phyloP scores from a whole-genome alignment of 371 early-diverging fungal genomes.

The Batkoa obscura region DNA sequence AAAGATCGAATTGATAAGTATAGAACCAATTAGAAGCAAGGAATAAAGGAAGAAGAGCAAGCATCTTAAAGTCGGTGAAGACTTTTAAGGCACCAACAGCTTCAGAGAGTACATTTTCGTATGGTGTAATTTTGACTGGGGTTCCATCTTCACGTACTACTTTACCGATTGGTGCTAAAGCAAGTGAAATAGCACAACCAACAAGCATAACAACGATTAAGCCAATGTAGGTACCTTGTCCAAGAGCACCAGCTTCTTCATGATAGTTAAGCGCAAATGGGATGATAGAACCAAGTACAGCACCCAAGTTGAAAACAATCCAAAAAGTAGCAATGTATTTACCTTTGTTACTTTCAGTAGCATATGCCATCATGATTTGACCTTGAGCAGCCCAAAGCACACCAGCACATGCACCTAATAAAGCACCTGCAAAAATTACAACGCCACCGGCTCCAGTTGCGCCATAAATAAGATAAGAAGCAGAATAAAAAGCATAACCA shows the following conservation, averaged over 20 bases:
- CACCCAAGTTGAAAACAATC: conserved; percentile 61
- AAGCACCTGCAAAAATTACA: conserved; percentile 32
- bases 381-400: conserved; percentile 45
- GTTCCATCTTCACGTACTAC: conserved; percentile 46
- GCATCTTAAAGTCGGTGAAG: conserved; percentile 40
- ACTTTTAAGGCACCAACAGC: conserved; percentile 30
- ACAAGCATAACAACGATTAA: conserved; percentile 36
- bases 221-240: conserved; percentile 36
- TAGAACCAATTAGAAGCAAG: conserved; percentile 59
- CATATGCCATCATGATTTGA: conserved; percentile 44
- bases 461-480: conserved; percentile 28
- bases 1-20: conserved; percentile 36
- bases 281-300: conserved; percentile 45
- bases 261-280: conserved; percentile 35
- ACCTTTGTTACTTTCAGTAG: conserved; percentile 45
- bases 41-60: conserved; percentile 39
- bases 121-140: conserved; percentile 22
- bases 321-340: conserved; percentile 57
- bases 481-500: conserved; percentile 29
- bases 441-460: conserved; percentile 16
- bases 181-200: conserved; percentile 28
- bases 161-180: conserved; percentile 29
- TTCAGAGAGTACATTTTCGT: conserved; percentile 29
- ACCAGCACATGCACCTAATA: conserved; percentile 35
- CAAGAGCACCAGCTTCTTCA: conserved; percentile 17